phyloP scores from a whole-genome alignment of 2,329 filamentous ascomycete genomes.

The Incumbomyces lentus region DNA sequence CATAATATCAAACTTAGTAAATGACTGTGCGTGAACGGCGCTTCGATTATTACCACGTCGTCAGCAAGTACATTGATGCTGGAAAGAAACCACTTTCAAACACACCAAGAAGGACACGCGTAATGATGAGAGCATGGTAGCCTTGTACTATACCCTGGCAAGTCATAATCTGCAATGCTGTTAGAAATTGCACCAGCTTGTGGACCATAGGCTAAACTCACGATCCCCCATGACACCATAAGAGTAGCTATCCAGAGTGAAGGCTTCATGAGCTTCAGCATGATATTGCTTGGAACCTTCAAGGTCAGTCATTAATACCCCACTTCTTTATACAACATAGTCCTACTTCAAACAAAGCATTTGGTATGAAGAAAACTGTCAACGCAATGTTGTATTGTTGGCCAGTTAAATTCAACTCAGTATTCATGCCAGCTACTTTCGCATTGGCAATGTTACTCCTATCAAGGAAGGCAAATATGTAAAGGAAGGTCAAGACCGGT shows the following conservation, averaged over 20 bases:
- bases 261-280: conserved; percentile 38
- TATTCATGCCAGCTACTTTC: conserved; percentile 51
- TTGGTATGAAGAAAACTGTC: conserved; percentile 51
- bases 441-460: conserved; percentile 69
- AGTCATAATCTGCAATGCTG: conserved; percentile 26
- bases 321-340: too few species aligned
- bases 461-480: too few species aligned
- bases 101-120: conserved; percentile 39
- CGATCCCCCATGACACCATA: conserved; percentile 29
- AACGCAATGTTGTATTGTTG: conserved; percentile 37
- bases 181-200: conserved; percentile 14
- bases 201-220: conserved; percentile 3
- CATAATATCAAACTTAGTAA: too few species aligned
- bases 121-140: conserved; percentile 40
- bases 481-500: conserved; percentile 13
- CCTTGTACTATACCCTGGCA: conserved; percentile 44
- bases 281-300: conserved; percentile 34
- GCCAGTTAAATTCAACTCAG: conserved; percentile 38
- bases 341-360: conserved; percentile 53
- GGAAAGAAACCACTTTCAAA: conserved; percentile 16
- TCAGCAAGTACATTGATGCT: too few species aligned
- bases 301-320: too few species aligned
- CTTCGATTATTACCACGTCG: too few species aligned
- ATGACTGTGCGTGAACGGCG: too few species aligned
- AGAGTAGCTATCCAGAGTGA: conserved; percentile 44